Percentiles rank a stretch among this genome's conserved stretches.
These are phyloP conservation scores for Arthrobotrys megalospora DNA, from an alignment of 2,329 filamentous ascomycete species.

Conservation along the genomic window DNA sequence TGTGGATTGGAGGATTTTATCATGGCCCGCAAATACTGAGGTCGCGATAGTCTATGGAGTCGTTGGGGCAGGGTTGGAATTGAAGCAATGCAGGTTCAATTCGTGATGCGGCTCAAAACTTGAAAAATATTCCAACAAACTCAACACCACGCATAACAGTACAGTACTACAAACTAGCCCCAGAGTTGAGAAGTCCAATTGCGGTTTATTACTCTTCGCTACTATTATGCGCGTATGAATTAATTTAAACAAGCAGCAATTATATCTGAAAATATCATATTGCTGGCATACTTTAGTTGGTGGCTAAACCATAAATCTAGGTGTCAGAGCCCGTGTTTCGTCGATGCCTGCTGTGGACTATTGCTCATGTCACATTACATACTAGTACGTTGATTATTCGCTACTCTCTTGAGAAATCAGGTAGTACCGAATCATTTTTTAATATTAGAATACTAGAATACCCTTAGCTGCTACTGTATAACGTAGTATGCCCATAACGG, in stretches of 20 bases:
- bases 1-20: not conserved
- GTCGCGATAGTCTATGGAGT: constrained; percentile 1
- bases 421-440: not conserved
- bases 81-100: constrained; percentile 26
- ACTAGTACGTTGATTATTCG: too few relatives aligned
- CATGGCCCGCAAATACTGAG: not conserved
- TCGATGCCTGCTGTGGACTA: too few relatives aligned
- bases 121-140: constrained; percentile 54
- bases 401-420: too few relatives aligned
- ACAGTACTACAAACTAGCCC: too few relatives aligned
- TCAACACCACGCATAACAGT: constrained; percentile 26
- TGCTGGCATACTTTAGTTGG: too few relatives aligned
- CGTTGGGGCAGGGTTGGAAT: not conserved
- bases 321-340: too few relatives aligned
- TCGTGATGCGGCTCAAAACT: constrained; percentile 48
- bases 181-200: not conserved
- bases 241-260: too few relatives aligned
- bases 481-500: not conserved
- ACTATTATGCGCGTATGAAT: too few relatives aligned
- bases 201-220: too few relatives aligned
- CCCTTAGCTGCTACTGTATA: not conserved
- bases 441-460: not conserved
- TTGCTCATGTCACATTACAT: too few relatives aligned
- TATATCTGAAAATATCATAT: too few relatives aligned
- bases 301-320: too few relatives aligned